These are phyloP conservation scores for Telfairia occidentalis DNA, from an alignment of 331 rosid genomes.

Conservation along the genomic window DNA sequence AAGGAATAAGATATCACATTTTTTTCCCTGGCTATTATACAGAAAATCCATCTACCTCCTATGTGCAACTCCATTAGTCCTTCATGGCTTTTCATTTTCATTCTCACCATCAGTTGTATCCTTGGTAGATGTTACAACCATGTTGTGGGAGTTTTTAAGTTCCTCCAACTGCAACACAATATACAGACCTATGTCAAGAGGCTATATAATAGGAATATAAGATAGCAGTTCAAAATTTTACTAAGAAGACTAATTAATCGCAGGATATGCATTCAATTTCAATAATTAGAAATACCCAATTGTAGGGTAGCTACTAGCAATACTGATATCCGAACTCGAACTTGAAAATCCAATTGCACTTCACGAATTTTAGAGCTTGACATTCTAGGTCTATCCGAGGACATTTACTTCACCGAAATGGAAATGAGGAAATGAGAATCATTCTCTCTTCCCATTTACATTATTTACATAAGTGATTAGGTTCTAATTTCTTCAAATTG, in stretches of 20 bases:
- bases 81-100: slow-evolving; percentile 29
- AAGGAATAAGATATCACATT: not conserved
- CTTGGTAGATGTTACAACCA: slow-evolving; percentile 29
- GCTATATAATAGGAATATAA: not conserved
- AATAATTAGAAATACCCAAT: not conserved
- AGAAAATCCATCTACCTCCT: not conserved
- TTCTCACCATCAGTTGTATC: slow-evolving; percentile 45
- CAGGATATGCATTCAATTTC: not conserved
- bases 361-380: not conserved
- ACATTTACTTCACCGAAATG: not conserved
- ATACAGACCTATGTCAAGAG: not conserved
- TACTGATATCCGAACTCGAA: not conserved
- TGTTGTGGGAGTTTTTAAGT: slow-evolving; percentile 31
- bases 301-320: not conserved
- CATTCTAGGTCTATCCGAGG: not conserved
- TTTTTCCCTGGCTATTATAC: not conserved
- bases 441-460: not conserved
- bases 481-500: not conserved
- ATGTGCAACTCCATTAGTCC: not conserved
- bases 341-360: not conserved
- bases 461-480: too few species aligned
- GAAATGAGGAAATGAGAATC: not conserved
- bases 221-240: not conserved
- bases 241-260: not conserved
- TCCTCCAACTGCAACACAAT: slow-evolving; percentile 54